phyloP scores from a whole-genome alignment of 306 rosid genomes.

The Oemleria cerasiformis region DNA sequence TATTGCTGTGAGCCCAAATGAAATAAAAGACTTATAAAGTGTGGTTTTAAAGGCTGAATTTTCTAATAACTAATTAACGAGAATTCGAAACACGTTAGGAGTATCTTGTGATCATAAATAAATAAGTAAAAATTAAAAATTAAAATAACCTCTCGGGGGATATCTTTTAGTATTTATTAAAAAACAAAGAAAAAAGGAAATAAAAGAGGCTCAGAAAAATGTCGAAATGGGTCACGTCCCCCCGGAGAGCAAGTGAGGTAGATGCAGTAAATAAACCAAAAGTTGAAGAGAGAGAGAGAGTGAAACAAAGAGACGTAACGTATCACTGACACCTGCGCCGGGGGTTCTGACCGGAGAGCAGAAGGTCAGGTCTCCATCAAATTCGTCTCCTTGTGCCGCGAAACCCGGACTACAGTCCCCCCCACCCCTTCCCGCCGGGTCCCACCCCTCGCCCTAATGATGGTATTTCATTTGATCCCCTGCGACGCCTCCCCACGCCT shows the following conservation, averaged over 20 bases:
- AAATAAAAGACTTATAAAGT: no score
- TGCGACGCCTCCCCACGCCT: neutral
- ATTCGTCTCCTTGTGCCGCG: conserved; percentile 47
- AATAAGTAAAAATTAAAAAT: no score
- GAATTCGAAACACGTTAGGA: no score
- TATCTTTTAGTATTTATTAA: no score
- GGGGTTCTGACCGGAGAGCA: conserved; percentile 13
- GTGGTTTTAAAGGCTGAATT: no score
- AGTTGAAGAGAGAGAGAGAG: neutral
- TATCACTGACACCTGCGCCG: conserved; percentile 36
- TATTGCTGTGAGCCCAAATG: no score
- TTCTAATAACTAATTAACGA: no score
- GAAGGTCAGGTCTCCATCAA: conserved; percentile 41
- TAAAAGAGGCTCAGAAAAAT: neutral
- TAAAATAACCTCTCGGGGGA: no score
- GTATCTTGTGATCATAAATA: no score
- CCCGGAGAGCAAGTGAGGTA: no score
- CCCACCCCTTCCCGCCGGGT: neutral
- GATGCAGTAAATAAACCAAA: neutral
- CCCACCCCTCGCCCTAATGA: neutral
- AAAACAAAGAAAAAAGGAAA: neutral
- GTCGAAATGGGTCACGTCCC: no score
- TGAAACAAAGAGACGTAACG: conserved; percentile 33
- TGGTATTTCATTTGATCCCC: neutral
- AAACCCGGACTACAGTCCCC: conserved; percentile 48